Base-by-base conservation (phyloP, 768 basidiomycete species). In the Albatrellus ellisii region DNA sequence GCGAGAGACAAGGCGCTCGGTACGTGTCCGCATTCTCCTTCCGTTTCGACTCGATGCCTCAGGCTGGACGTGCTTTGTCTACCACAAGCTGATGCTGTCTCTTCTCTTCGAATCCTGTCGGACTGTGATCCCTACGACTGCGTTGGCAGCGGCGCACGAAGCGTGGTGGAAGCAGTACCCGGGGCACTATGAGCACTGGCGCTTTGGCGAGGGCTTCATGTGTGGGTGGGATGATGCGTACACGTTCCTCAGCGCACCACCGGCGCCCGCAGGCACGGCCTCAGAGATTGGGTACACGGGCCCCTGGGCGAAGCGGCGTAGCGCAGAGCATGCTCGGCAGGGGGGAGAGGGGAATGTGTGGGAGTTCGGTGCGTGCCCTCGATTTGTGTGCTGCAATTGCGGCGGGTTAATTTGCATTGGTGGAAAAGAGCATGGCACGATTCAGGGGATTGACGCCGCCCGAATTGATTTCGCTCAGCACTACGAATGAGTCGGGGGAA, bases 141-240 rank as follows among this genome's bases (percentile, higher is more conserved):
- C 18, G 6, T 22, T n/a, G n/a, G 40, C 46, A 68, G 66, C 51
- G 6, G 46, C 54, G 4, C 72, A 74, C 46, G 51, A 44, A 0
- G 46, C 38, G 2, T 73, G 69, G 47, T 74, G 72, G 73, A 50
- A 68, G 0, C 62, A 67, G 39, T 63, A 72, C 44, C 65, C 68
- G 1, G 75, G 77, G 0, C 56, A 69, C 8, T 79, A 81, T 47
- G 68, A 82, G 42, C 79, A 84, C 45, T 70, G 69, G 59, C 68
- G 79, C 4, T 87, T 87, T 52, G 65, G 59, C 20, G 66, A 73
- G 2, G 86, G 83, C 2, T 87, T 77, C 50, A 26, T 63, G 2
- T 60, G 65, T 39, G 86, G 85, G 1, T 89, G 86, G 86, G 72
- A 77, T 20, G 82, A 79, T 44, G 73, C 73, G 0, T 72, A 73